These are phyloP conservation scores for Didymella pomorum DNA, from an alignment of 2,329 filamentous ascomycete genomes.

Conservation along the genomic window DNA sequence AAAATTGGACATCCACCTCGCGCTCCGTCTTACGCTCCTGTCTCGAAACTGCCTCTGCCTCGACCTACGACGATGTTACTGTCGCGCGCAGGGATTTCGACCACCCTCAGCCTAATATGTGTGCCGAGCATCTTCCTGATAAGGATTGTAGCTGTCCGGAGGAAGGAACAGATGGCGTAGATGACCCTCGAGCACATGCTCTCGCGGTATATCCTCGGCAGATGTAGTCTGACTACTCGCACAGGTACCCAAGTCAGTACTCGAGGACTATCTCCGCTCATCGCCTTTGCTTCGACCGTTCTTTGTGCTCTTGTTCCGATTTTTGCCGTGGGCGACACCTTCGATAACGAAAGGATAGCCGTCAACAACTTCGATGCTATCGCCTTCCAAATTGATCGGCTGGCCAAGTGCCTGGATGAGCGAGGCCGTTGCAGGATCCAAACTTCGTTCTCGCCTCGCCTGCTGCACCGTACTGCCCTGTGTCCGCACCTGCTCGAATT, in stretches of 20 bases:
- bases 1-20: neutral
- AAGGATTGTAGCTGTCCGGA: neutral
- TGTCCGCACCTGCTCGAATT: too few species aligned
- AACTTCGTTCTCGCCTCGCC: neutral
- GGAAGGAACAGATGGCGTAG: too few species aligned
- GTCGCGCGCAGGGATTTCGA: neutral
- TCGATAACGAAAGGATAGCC: slow-evolving; percentile 31
- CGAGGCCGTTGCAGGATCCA: neutral
- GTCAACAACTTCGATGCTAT: slow-evolving; percentile 36
- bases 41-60: neutral
- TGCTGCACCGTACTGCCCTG: neutral
- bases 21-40: neutral
- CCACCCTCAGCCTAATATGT: neutral
- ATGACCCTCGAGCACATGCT: neutral
- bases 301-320: neutral
- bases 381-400: slow-evolving; percentile 9
- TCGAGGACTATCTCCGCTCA: neutral
- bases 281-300: neutral
- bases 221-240: slow-evolving; percentile 1
- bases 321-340: slow-evolving; percentile 13
- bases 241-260: slow-evolving; percentile 2
- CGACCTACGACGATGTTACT: neutral
- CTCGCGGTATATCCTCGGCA: neutral
- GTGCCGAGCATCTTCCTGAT: neutral
- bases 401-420: neutral